Base-by-base conservation (phyloP, 1,284 basidiomycete species). In the Xerocomus subilludens region DNA sequence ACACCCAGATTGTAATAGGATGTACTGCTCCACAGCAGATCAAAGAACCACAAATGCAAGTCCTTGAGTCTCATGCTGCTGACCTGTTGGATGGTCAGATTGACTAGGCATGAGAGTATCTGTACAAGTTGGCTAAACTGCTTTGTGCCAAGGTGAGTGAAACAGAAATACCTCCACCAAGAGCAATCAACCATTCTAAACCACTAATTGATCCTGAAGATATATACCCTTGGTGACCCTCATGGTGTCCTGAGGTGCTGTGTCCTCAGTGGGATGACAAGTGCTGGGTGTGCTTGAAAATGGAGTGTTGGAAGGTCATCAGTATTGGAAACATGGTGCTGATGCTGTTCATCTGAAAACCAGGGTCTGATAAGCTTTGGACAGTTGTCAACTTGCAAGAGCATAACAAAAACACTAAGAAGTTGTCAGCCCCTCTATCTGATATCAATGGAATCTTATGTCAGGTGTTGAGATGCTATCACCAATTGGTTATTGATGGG, bases 341-440 rank as follows among this genome's bases (percentile, higher is more conserved):
- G 0, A 86, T 86, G 85, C 51, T 87, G 5, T 73, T 85, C 0
- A 80, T 86, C 1, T 62, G 68, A 0, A 86, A 85, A 64, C 56
- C 77, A 6, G 77, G 74, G 4, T 55, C 47, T 4, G 73, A 78
- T 33, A 75, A 78, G 21, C 73, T 82, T 0, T 67, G 76, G 0
- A 83, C 80, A 0, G 71, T 77, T 0, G 60, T 82, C 0, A 79
- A 84, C n/a, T 47, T 79, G 14, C 36, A 76, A 0, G 81, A 83
- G 38, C 70, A 70, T 0, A 87, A 87, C 64, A 79, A 81, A 0
- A 87, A 87, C 55, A 86, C 85, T 0, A 36, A 64, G 0, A 86
- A 86, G 35, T 8, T 87, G 16, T 78, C 82, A 0, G 82, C 82
- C 4, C 85, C 85, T 0, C 59, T 87, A 27, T 83, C 82, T 0